phyloP scores from a whole-genome alignment of 768 basidiomycete genomes.

The Naematelia encephala region DNA sequence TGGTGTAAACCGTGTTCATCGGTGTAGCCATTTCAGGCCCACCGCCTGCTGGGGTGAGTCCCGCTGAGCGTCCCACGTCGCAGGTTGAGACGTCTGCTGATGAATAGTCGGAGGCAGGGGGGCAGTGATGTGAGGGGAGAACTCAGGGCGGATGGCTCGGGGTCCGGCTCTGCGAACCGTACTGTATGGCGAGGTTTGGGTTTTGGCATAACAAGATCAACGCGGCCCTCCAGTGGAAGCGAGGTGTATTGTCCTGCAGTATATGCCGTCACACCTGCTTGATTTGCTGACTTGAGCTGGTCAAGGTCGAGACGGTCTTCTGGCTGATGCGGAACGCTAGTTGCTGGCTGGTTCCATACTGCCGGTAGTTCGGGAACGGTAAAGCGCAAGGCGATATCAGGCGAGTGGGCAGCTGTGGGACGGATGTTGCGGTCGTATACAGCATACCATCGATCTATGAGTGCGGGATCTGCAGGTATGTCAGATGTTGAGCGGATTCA shows the following conservation, averaged over 20 bases:
- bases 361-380: slow-evolving; percentile 66
- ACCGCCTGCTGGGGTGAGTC: slow-evolving; percentile 71
- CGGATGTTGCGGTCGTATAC: slow-evolving; percentile 88
- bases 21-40: slow-evolving; percentile 62
- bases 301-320: slow-evolving; percentile 59
- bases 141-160: slow-evolving; percentile 53
- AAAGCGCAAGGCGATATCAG: slow-evolving; percentile 52
- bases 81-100: slow-evolving; percentile 53
- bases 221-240: slow-evolving; percentile 80
- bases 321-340: slow-evolving; percentile 31
- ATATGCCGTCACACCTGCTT: slow-evolving; percentile 54
- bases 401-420: slow-evolving; percentile 53
- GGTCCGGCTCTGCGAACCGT: slow-evolving; percentile 6
- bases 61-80: slow-evolving; percentile 77
- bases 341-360: slow-evolving; percentile 63
- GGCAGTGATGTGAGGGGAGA: slow-evolving; percentile 41
- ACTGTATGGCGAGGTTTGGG: slow-evolving; percentile 17
- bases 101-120: slow-evolving; percentile 39
- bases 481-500: background rate
- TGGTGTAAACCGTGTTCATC: slow-evolving; percentile 72
- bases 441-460: slow-evolving; percentile 85
- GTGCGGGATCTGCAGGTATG: slow-evolving; percentile 53
- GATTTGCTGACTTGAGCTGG: slow-evolving; percentile 56
- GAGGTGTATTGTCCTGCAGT: slow-evolving; percentile 73
- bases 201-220: slow-evolving; percentile 74